phyloP scores from a whole-genome alignment of 2,329 filamentous ascomycete genomes.

The Magnaporthiopsis rhizophila region DNA sequence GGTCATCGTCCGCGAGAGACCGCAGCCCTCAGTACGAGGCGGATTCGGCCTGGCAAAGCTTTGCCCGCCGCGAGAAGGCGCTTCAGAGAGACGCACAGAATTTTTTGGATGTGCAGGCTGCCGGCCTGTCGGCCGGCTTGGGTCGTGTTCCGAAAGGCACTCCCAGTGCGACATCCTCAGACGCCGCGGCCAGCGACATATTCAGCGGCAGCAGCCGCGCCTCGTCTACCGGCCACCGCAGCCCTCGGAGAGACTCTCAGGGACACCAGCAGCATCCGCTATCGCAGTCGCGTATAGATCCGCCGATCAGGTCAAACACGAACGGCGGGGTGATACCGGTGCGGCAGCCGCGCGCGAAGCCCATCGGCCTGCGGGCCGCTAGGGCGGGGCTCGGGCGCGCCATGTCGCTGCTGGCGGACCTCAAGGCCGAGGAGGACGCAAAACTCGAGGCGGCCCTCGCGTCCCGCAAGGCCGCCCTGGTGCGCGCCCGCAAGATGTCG shows the following conservation, averaged over 20 bases:
- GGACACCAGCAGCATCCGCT: slow-evolving; percentile 10
- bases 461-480: slow-evolving; percentile 48
- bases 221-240: slow-evolving; percentile 24
- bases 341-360: slow-evolving; percentile 46
- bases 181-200: slow-evolving; percentile 27
- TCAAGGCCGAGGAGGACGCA: slow-evolving; percentile 62
- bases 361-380: slow-evolving; percentile 50
- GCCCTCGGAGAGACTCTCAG: neutral
- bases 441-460: slow-evolving; percentile 49
- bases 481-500: slow-evolving; percentile 45
- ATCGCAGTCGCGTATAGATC: slow-evolving; percentile 33
- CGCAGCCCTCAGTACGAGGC: slow-evolving; percentile 22
- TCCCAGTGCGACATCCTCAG: slow-evolving; percentile 12
- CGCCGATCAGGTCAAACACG: slow-evolving; percentile 27
- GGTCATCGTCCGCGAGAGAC: slow-evolving; percentile 11
- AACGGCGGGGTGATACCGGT: slow-evolving; percentile 50
- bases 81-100: slow-evolving; percentile 39
- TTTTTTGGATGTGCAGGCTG: slow-evolving; percentile 41
- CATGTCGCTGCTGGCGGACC: slow-evolving; percentile 54
- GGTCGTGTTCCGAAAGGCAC: slow-evolving; percentile 15
- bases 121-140: slow-evolving; percentile 32
- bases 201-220: slow-evolving; percentile 27
- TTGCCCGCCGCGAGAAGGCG: slow-evolving; percentile 36
- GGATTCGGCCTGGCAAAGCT: slow-evolving; percentile 38
- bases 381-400: slow-evolving; percentile 56